phyloP scores from a whole-genome alignment of 306 rosid genomes.

The Geum urbanum region DNA sequence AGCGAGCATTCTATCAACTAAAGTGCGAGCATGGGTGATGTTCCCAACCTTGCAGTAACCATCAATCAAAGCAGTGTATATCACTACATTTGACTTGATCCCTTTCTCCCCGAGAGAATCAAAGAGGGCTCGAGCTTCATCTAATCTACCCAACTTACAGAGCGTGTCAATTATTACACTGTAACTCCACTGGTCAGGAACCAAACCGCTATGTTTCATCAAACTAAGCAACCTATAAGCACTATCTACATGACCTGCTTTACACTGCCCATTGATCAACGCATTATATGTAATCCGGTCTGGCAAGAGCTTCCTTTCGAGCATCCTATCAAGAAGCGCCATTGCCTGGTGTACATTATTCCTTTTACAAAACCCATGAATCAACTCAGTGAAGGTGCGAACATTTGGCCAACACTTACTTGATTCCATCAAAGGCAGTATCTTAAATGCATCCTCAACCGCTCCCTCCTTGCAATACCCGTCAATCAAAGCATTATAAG shows the following conservation, averaged over 20 bases:
- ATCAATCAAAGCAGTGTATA: constrained; percentile 66
- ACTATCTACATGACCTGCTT: constrained; percentile 54
- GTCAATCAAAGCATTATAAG: constrained; percentile 65
- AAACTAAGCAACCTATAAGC: constrained; percentile 59
- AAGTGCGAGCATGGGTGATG: constrained; percentile 42
- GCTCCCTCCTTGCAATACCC: constrained; percentile 66
- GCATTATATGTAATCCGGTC: constrained; percentile 57
- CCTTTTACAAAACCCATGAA: constrained; percentile 56
- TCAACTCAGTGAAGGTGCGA: constrained; percentile 66
- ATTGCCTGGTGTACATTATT: constrained; percentile 75
- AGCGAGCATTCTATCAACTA: constrained; percentile 59
- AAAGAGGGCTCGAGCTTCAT: constrained; percentile 51
- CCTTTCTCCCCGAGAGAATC: constrained; percentile 60
- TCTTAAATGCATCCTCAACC: constrained; percentile 48
- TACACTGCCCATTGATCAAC: constrained; percentile 69
- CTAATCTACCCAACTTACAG: constrained; percentile 56
- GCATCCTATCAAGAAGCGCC: constrained; percentile 61
- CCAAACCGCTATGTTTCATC: constrained; percentile 59
- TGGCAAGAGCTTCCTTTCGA: constrained; percentile 52
- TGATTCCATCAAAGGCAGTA: constrained; percentile 60
- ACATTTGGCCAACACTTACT: constrained; percentile 54
- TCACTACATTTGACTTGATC: constrained; percentile 42
- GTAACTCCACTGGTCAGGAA: constrained; percentile 68
- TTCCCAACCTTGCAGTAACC: constrained; percentile 71
- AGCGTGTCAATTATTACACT: constrained; percentile 47